Base-by-base conservation (phyloP, 371 early-diverging fungal genomes). In the Mucor lusitanicus region DNA sequence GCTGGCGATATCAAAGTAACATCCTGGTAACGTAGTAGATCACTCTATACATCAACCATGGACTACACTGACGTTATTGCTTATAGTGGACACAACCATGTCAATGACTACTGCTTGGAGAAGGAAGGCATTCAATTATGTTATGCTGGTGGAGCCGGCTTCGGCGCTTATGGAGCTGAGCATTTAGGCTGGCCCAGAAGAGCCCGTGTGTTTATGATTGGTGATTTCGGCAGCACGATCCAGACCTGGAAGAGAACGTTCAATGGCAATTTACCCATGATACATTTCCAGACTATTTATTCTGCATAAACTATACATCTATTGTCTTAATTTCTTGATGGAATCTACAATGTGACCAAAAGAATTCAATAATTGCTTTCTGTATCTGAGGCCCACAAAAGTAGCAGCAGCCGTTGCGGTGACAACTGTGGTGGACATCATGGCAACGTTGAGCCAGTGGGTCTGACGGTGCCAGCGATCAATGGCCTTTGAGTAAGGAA, bases 401-500 rank as follows among this genome's bases (percentile, higher is more conserved):
- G 25, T n/a, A 37, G 57, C 44, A 40, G 57, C 21, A 8, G 55
- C 30, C 8, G 53, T 61, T 15, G 65, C 54, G 28, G 69, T 59
- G 21, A 64, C 58, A 3, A 67, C 37, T 0, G 71, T 37, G 11
- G 69, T 68, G 1, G 65, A 50, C 4, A 61, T 25, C 46, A 70
- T 40, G 0, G 70, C 63, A 0, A 79, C 68, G 46, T 82, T 82
- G 7, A 88, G 55, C 85, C 85, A 86, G 40, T 74, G 80, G 11
- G 79, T 80, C 70, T 92, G 91, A 1, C 77, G 60, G 39, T 87
- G 81, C 81, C 87, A 87, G 6, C 87, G 83, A 0, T 72, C 63
- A 32, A 92, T 76, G 1, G 90, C 93, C 32, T 89, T 81, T 4
- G 92, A 86, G 81, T 99, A 99, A 8, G 93, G 96, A 1, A 94